Evolutionary conservation across 257 asterid genomes (phyloP).

Genomic region (Solanum pinnatisectum): DNA sequence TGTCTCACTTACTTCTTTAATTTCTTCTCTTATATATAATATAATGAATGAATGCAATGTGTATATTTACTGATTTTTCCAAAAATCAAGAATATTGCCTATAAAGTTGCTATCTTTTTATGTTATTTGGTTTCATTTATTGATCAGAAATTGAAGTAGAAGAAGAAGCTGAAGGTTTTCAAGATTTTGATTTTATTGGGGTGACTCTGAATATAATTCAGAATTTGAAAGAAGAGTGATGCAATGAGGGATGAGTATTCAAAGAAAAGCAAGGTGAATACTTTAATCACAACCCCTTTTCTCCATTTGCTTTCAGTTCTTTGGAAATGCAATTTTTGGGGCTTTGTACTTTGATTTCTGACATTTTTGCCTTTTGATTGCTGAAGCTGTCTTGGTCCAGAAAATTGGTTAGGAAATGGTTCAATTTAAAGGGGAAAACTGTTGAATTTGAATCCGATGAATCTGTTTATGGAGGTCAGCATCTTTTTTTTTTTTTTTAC

Average conservation of each 20-base stretch:
- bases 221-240: conserved; percentile 37
- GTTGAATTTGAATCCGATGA: conserved; percentile 12
- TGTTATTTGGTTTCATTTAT: neutral
- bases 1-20: neutral
- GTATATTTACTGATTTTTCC: neutral
- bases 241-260: conserved; percentile 82
- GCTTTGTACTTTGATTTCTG: neutral
- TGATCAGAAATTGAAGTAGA: neutral
- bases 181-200: neutral
- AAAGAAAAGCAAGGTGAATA: conserved; percentile 70
- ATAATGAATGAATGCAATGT: too few relatives aligned
- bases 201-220: neutral
- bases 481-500: neutral
- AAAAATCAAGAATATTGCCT: neutral
- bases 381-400: conserved; percentile 8
- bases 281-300: neutral
- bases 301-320: neutral
- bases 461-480: conserved; percentile 8
- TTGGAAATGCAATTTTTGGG: neutral
- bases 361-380: neutral
- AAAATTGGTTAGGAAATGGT: conserved; percentile 14
- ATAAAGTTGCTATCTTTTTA: neutral
- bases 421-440: conserved; percentile 2
- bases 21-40: neutral
- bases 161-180: neutral